Evolutionary conservation across 2,329 filamentous ascomycete species (phyloP), one percentile per base, ranked within the genome.

Genomic region (Xylariales sp.): DNA sequence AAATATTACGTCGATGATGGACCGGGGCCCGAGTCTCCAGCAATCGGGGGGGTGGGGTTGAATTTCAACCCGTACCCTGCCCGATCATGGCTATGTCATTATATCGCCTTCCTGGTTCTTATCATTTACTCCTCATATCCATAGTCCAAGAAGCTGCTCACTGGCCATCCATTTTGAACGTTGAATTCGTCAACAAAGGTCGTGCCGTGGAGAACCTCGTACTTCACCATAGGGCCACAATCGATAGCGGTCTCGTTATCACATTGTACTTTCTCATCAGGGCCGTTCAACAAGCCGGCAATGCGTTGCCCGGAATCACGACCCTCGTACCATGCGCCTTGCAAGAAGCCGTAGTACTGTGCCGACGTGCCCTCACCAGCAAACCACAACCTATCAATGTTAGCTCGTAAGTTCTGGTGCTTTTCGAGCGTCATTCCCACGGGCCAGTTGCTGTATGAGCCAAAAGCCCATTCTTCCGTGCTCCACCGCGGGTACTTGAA

Each of bases 391-490:
- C 87, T 78, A 8, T 83, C 83, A 0, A 89, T 78, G 67, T 90
- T 91, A n/a, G 89, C 87, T 0, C 90, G 85, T 10, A 92, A 80
- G 70, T 92, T 91, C 74, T 91, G 86, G 71, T 92, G 90, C 80
- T 84, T 87, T 73, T 91, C 86, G 0, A 92, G 80, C 0, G 86
- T 89, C 50, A 88, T 87, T 0, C 86, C 86, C 0, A 84, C 79
- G 0, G 90, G 90, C 90, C 89, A 92, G 75, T 91, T 91, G 45
- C 87, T 89, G 78, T 90, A 92, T 28, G 85, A 89, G 3, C 90
- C 90, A 62, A 84, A 87, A 0, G 82, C 76, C 83, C 83, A 85
- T 68, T 75, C 70, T 60, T 78, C 76, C 14, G 74, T 74, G 34
- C 77, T 86, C 88, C 87, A 90, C 46, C 87, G 82, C 1, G 89